Percentiles rank a stretch among this genome's conserved stretches.
These are phyloP conservation scores for Flaveria linearis DNA, from an alignment of 129 eudicot genomes.

Conservation along the genomic window DNA sequence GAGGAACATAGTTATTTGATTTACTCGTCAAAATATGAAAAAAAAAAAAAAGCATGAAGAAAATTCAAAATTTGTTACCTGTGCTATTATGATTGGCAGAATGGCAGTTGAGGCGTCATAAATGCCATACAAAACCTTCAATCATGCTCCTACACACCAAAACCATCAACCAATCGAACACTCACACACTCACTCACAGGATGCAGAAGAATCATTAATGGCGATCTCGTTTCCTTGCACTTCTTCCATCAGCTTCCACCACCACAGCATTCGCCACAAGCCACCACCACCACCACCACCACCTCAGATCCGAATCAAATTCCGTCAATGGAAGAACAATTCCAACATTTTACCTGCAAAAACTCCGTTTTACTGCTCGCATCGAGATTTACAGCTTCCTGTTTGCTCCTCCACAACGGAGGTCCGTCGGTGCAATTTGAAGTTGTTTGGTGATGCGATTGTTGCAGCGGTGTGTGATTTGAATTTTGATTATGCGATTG, in stretches of 20 bases:
- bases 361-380: slow-evolving; percentile 24
- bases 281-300: too few relatives aligned
- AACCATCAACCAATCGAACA: too few relatives aligned
- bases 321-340: slow-evolving; percentile 19
- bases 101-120: slow-evolving; percentile 31
- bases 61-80: too few relatives aligned
- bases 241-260: slow-evolving; percentile 3
- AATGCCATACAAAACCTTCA: slow-evolving; percentile 12
- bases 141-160: not conserved
- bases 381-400: slow-evolving; percentile 7
- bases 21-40: too few relatives aligned
- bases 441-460: too few relatives aligned
- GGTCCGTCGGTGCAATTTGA: not conserved
- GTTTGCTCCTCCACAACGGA: slow-evolving; percentile 19
- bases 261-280: not conserved
- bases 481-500: not conserved
- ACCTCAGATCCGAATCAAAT: slow-evolving; percentile 19
- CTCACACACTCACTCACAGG: not conserved
- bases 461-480: not conserved
- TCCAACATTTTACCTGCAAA: not conserved
- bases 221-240: slow-evolving; percentile 13
- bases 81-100: too few relatives aligned
- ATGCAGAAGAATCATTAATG: slow-evolving; percentile 19
- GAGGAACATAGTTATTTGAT: too few relatives aligned
- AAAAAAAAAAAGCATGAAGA: too few relatives aligned